Base-by-base conservation (phyloP, 192 early-diverging fungal genomes). In the Umbelopsis isabellina region DNA sequence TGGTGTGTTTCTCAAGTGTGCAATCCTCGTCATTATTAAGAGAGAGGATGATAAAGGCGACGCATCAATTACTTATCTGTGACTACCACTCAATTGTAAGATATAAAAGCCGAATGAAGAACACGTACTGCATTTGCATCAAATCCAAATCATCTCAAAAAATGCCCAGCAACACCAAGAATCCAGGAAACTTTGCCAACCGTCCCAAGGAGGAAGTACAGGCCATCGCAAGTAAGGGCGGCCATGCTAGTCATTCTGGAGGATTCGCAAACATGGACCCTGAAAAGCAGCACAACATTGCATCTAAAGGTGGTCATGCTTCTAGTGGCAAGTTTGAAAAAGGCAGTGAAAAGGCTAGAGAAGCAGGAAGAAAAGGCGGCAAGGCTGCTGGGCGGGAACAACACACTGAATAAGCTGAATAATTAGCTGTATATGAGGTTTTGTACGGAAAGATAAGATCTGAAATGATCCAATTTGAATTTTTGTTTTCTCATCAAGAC, bases 151-250 rank as follows among this genome's bases (percentile, higher is more conserved):
- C 18, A 10, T 35, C 13, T 46, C 11, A 44, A 13, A 67, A 44
- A 22, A 66, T 67, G 65, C 44, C 65, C 27, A 25, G 27, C 27
- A 1, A 48, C 64, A 73, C 67, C 8, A 23, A 21, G 12, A 75
- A 75, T 66, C 70, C 75, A 46, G 78, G 78, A 48, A 79, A 79
- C 67, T 79, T 79, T 67, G 78, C 78, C 18, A 79, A 79, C 70
- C 78, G 78, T 18, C 61, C 70, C 27, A 80, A 73, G 46, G 79
- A 80, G n/a, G 79, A 80, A 50, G 79, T 79, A 5, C 52, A 47
- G 48, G 79, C 30, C 1, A 51, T 65, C 21, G 79, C 76, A 15
- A 46, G 68, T 33, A 78, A 80, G 46, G 79, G 79, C 4, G 76
- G 79, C 20, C 18, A 70, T 18, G 49, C 76, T 35, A 74, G 70